Evolutionary conservation across 805 yeast genomes (phyloP).

Genomic region (Kazachstania bromeliacearum): DNA sequence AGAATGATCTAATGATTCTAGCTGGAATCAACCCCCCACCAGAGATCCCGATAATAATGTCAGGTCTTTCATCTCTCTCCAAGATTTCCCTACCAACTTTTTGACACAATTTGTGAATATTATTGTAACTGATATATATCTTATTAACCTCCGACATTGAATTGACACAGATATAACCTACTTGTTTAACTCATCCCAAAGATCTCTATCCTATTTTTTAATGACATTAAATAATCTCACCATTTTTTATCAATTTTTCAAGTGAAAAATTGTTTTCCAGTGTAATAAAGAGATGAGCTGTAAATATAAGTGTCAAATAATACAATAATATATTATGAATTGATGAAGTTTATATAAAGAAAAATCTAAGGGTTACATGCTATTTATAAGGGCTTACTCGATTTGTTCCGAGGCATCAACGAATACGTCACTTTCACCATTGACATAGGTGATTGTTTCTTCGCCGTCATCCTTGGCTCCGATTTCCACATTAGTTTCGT

Average conservation of each 20-base stretch:
- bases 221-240: too few relatives aligned
- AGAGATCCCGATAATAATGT: constrained; percentile 57
- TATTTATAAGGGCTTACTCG: too few relatives aligned
- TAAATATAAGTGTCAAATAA: too few relatives aligned
- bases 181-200: too few relatives aligned
- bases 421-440: constrained; percentile 39
- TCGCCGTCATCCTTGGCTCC: constrained; percentile 20
- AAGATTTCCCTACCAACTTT: constrained; percentile 46
- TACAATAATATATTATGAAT: too few relatives aligned
- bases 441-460: constrained; percentile 29
- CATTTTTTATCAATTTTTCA: too few relatives aligned
- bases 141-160: constrained; percentile 36
- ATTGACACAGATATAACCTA: too few relatives aligned
- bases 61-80: constrained; percentile 36
- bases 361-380: too few relatives aligned
- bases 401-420: constrained; percentile 31
- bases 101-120: constrained; percentile 76
- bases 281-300: too few relatives aligned
- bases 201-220: too few relatives aligned
- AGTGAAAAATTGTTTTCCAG: too few relatives aligned
- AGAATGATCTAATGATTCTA: constrained; percentile 54
- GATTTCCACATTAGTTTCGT: constrained; percentile 15
- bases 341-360: too few relatives aligned
- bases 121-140: constrained; percentile 64
- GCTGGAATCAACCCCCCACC: constrained; percentile 72